These are phyloP conservation scores for Xanthoparmelia taractica DNA, from an alignment of 495 filamentous ascomycete genomes.

Conservation along the genomic window DNA sequence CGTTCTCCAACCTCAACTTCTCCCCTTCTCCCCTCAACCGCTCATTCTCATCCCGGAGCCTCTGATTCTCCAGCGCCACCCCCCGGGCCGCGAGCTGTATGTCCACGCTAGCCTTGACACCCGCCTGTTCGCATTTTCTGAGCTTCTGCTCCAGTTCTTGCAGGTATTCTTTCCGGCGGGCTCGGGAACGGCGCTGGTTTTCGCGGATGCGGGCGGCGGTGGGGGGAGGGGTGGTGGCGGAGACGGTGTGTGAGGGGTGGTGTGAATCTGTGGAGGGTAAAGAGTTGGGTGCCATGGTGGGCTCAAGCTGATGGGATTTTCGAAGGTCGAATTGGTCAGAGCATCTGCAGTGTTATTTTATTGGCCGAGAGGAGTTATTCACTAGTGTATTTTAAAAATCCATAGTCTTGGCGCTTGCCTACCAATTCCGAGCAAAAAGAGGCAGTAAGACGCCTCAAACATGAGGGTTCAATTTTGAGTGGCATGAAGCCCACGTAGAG, in stretches of 20 bases:
- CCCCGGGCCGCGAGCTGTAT: constrained; percentile 56
- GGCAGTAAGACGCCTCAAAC: too few relatives aligned
- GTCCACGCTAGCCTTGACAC: constrained; percentile 51
- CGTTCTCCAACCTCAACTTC: neutral
- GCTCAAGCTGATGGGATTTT: neutral
- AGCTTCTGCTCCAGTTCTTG: constrained; percentile 60
- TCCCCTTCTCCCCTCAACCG: neutral
- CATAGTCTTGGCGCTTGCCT: neutral
- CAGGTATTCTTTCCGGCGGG: constrained; percentile 67
- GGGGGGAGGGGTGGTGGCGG: neutral
- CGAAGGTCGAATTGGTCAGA: neutral
- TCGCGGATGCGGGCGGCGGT: constrained; percentile 42
- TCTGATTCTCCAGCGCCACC: constrained; percentile 57
- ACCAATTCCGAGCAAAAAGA: neutral
- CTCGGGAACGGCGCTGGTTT: constrained; percentile 74
- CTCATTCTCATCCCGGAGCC: constrained; percentile 35
- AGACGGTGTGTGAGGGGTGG: neutral
- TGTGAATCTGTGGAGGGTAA: neutral
- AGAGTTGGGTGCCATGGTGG: neutral
- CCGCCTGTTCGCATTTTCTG: constrained; percentile 48
- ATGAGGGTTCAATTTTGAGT: neutral
- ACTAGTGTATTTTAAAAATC: neutral
- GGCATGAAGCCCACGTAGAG: neutral
- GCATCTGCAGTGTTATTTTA: neutral
- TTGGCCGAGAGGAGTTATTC: neutral